phyloP scores from a whole-genome alignment of 306 rosid genomes.

The Albizia julibrissin region DNA sequence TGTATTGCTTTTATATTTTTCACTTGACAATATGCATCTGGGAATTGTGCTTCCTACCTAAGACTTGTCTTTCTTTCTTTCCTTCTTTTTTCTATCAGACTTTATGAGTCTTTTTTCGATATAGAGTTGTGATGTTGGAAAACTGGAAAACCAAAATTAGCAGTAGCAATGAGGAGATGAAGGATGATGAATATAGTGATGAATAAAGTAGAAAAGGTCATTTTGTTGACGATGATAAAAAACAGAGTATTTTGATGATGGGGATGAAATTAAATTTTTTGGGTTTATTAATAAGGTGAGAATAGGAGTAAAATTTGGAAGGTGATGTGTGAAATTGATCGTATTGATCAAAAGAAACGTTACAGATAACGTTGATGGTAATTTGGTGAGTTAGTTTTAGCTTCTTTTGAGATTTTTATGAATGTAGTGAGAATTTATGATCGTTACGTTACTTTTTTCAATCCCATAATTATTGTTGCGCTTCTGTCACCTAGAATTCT shows the following conservation, averaged over 20 bases:
- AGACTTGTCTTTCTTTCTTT: too few relatives aligned
- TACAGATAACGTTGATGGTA: neutral
- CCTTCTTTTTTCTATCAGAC: too few relatives aligned
- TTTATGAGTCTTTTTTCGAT: too few relatives aligned
- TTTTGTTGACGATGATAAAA: neutral
- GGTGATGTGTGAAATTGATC: neutral
- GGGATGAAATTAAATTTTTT: neutral
- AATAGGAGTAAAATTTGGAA: neutral
- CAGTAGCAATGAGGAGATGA: neutral
- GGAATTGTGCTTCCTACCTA: too few relatives aligned
- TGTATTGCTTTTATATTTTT: too few relatives aligned
- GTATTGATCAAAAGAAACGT: neutral
- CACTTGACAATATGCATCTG: too few relatives aligned
- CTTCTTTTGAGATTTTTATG: neutral
- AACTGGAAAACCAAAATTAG: constrained; percentile 9
- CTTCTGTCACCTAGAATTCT: neutral
- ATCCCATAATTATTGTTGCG: neutral
- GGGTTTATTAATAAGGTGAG: neutral
- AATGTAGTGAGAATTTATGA: neutral
- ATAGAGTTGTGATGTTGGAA: too few relatives aligned
- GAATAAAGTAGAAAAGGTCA: neutral
- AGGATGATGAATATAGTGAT: neutral
- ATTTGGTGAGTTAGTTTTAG: neutral
- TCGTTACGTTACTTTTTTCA: neutral
- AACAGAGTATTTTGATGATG: neutral